Evolutionary conservation across 2,329 filamentous ascomycete genomes (phyloP), one percentile per base, ranked within the genome.

Genomic region (Cladophialophora yegresii): DNA sequence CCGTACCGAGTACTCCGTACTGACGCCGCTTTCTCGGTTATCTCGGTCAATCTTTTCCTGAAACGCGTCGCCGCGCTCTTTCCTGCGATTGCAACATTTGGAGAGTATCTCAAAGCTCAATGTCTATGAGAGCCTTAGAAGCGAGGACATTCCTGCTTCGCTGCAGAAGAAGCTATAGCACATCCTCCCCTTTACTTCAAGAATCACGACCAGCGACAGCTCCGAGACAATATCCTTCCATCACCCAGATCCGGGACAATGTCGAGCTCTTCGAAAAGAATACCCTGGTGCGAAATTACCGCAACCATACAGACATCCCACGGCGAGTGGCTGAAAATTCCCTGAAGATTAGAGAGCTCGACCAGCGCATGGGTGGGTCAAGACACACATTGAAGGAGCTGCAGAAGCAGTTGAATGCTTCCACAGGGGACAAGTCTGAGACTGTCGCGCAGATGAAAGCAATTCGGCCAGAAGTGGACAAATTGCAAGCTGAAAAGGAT

Each of bases 221-320:
- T 13, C 92, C 92, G 10, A 93, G 91, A 75, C 86, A 91, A 28
- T 84, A 84, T 54, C 84, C 96, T 70, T 90, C 97, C 79, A 84
- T 96, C 74, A 93, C 91, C 76, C 89, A 95, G 79, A 96, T 99
- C 75, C 92, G 93, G 63, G 85, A 92, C 73, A 90, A 96, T 77
- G 86, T 90, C 16, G 85, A 88, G 13, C 83, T 96, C 16, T 90
- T 97, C 81, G 85, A 89, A 71, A 82, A 89, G 70, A 98, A 96
- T 74, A 96, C 91, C 77, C 75, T 89, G 65, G 88, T 92, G 70
- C 87, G 95, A 71, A 97, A 97, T 76, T 97, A 97, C 79, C 82
- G 76, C 13, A 75, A 78, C 0, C 82, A 84, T 61, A 77, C 80
- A 12, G 77, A 79, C 13, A 79, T 83, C 56, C 81, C 85, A 2